Base-by-base conservation (phyloP, 2,329 filamentous ascomycete species). In the Sordariomycetes sp. region DNA sequence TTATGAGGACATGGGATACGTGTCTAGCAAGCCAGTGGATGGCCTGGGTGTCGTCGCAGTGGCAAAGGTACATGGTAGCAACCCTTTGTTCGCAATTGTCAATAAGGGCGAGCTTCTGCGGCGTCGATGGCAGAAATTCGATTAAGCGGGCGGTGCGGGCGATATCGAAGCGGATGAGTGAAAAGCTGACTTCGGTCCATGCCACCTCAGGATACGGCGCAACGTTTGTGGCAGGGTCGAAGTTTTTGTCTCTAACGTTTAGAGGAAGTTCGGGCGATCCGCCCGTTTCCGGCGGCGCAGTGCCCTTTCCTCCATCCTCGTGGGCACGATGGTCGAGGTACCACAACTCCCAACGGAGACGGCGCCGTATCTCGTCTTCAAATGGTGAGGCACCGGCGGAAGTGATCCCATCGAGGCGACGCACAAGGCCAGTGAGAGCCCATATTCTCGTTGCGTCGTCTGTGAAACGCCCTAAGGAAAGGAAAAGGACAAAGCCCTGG, bases 281-380 rank as follows among this genome's bases (percentile, higher is more conserved):
- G 17, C 53, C 53, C 2, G 32, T 34, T 10, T 48, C 32, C 1
- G 17, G 42, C 7, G 36, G 24, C 4, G 39, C 35, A 4, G 36
- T 3, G 39, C 36, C 39, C 20, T 32, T 50, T 8, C 54, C 54
- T 15, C 39, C 15, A 20, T 55, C 54, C 25, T 48, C 54, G 39
- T 34, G 24, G 1, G 39, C 22, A 22, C 54, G 36, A 39, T 55
- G 54, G 25, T 55, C 54, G 6, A 55, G 25, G 25, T 50, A 55
- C 54, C 54, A 55, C 10, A 55, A 39, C 25, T 50, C 42, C 54
- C 54, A 55, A 39, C 54, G 54, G 13, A 55, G 54, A 20, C 54
- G 54, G 12, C 39, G 32, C 24, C 39, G 17, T 10, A 55, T 55
- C n/a, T 55, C 54, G 4, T n/a, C 39, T 13, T 50, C 24, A 22